Percentiles rank a stretch among this genome's conserved stretches.
phyloP scores from a whole-genome alignment of 1,284 basidiomycete species.

The Ganoderma lucidum region DNA sequence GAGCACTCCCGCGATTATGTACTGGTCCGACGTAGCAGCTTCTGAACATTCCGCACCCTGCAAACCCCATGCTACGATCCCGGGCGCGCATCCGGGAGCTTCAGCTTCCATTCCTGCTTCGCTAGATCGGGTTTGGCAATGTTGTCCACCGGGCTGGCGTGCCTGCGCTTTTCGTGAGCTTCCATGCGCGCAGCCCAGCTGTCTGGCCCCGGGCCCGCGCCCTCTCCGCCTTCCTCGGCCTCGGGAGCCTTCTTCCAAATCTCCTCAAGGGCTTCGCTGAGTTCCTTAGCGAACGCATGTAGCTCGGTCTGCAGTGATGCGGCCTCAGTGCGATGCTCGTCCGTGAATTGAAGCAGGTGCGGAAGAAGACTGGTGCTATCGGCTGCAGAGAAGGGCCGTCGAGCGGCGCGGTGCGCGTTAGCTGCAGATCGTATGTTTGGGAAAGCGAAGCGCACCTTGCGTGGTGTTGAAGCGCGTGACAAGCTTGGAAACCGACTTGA shows the following conservation, averaged over 20 bases:
- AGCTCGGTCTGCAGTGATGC: conserved; percentile 61
- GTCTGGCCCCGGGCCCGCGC: conserved; percentile 49
- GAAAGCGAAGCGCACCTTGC: conserved; percentile 55
- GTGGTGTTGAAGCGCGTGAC: conserved; percentile 61
- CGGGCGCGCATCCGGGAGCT: conserved; percentile 40
- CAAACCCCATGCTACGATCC: conserved; percentile 2
- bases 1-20: conserved; percentile 10
- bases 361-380: conserved; percentile 70
- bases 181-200: conserved; percentile 71
- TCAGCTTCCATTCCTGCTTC: conserved; percentile 58
- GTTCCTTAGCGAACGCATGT: conserved; percentile 56
- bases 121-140: conserved; percentile 64
- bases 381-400: conserved; percentile 47
- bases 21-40: neutral
- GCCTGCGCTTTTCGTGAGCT: conserved; percentile 59
- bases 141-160: conserved; percentile 61
- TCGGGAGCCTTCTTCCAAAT: conserved; percentile 57
- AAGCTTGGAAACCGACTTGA: conserved; percentile 85
- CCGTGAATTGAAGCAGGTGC: conserved; percentile 71
- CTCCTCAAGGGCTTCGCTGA: conserved; percentile 61
- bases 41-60: neutral
- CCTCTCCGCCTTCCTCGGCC: conserved; percentile 41
- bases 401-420: neutral
- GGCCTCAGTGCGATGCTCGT: conserved; percentile 67
- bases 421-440: neutral